Conservation (phyloP, 2,329 filamentous ascomycete genomes). For the Nemania bipapillata region DNA sequence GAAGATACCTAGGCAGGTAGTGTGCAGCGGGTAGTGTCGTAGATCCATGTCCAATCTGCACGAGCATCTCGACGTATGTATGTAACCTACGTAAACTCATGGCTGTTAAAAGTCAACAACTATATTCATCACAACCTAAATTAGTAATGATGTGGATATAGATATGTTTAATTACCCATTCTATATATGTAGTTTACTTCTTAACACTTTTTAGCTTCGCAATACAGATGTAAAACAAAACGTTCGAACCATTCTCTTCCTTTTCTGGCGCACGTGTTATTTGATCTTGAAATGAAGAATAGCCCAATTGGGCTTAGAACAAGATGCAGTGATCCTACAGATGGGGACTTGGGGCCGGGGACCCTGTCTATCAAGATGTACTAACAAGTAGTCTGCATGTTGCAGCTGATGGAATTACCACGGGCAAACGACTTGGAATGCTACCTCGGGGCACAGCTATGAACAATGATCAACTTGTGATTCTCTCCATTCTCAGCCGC, state of each 20-base stretch:
- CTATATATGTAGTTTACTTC: neutral
- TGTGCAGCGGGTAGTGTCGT: neutral
- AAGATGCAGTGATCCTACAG: conserved; percentile 8
- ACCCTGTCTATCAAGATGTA: neutral
- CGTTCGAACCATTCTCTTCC: neutral
- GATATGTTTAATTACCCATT: neutral
- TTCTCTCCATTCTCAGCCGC: conserved; percentile 7
- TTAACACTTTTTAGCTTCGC: neutral
- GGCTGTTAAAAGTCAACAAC: neutral
- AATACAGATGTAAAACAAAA: neutral
- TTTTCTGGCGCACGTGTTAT: conserved; percentile 6
- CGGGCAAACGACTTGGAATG: neutral
- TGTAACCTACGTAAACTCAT: neutral
- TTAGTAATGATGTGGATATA: neutral
- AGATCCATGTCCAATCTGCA: neutral
- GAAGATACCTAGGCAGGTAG: neutral
- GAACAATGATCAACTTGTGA: neutral
- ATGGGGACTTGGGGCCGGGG: conserved; percentile 12
- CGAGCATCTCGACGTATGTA: neutral
- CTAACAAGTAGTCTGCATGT: neutral
- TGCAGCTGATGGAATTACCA: conserved; percentile 7
- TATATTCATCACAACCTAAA: neutral
- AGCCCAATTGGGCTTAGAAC: conserved; percentile 6
- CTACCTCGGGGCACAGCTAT: neutral
- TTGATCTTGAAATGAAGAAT: neutral